Evolutionary conservation across 1,284 basidiomycete genomes (phyloP), one percentile per base, ranked within the genome.

Genomic region (Spongispora temasekensis): DNA sequence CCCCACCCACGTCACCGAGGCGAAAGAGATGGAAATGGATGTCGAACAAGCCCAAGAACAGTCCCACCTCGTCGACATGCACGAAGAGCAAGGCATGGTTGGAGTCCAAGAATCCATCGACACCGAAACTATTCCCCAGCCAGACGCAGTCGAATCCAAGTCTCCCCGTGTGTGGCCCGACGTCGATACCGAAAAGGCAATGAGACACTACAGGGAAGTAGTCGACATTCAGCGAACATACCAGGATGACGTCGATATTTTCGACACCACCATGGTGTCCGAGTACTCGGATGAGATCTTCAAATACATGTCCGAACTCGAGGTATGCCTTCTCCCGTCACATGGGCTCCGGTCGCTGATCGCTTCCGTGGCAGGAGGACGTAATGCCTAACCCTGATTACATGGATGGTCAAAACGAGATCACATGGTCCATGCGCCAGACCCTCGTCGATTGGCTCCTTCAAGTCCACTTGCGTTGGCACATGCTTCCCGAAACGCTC

Each of bases 231-330:
- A 88, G 68, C 82, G 87, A 55, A 79, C 79, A 44, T 92, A 94
- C 76, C 82, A 88, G 50, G 93, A 95, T 63, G 88, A 93, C 58
- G 81, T 91, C 27, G 95, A 98, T 71, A 83, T 90, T 71, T 88
- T 88, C 67, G 97, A 99, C 77, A 91, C 91, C 28, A 95, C 94
- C 12, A 98, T 99, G 97, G 95, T 97, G 25, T 95, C 95, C 52
- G 97, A 99, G 76, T 99, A 99, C 73, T 86, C 95, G 28, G 93
- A 96, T 31, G 97, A 99, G 62, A 99, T 99, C 73, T 99, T 99
- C 71, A 83, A 86, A 63, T 98, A 99, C 78, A 99, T 99, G 97
- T 83, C 82, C 64, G 85, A 92, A 59, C 85, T 97, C 55, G 95
- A 98, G 85, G 93, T 95, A 63, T 34, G 83, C 27, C 21, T 55